Percentiles rank a stretch among this genome's conserved stretches.
These are phyloP conservation scores for Sporothrix pallida DNA, from an alignment of 2,329 filamentous ascomycete species.

Conservation along the genomic window DNA sequence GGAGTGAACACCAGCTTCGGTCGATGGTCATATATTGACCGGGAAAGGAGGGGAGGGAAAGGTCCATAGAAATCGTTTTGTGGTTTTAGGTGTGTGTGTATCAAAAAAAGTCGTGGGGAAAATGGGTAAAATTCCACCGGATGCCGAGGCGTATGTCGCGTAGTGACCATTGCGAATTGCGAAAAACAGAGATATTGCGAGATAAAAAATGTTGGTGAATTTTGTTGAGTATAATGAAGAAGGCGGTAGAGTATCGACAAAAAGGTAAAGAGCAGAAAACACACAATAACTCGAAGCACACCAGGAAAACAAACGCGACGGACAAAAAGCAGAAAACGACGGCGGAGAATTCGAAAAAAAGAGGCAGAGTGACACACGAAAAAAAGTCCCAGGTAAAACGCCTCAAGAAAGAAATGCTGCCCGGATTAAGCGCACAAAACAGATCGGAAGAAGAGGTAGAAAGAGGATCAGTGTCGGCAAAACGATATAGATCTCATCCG, in stretches of 20 bases:
- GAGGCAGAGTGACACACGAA: slow-evolving; percentile 6
- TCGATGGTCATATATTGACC: background rate
- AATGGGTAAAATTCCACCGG: slow-evolving; percentile 19
- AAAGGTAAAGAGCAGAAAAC: background rate
- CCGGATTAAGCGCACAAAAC: slow-evolving; percentile 24
- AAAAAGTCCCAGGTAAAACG: slow-evolving; percentile 30
- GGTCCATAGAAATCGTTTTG: slow-evolving; percentile 4
- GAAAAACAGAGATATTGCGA: background rate
- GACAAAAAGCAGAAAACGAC: background rate
- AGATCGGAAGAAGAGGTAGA: background rate
- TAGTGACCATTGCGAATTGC: slow-evolving; percentile 14
- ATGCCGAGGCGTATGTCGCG: slow-evolving; percentile 22
- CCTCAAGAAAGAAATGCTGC: slow-evolving; percentile 31
- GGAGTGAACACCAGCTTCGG: background rate
- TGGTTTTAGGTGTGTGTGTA: background rate
- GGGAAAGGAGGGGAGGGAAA: background rate
- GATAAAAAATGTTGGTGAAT: slow-evolving; percentile 11
- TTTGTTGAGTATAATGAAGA: background rate
- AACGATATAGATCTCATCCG: background rate
- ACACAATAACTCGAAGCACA: background rate
- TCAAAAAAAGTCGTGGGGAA: slow-evolving; percentile 20
- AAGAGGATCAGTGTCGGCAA: background rate
- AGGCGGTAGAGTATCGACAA: slow-evolving; percentile 16
- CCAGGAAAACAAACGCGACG: background rate
- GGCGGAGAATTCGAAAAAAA: no score